These are phyloP conservation scores for Suhomyces ambrosiae DNA, from an alignment of 1,139 yeast species.

Conservation along the genomic window DNA sequence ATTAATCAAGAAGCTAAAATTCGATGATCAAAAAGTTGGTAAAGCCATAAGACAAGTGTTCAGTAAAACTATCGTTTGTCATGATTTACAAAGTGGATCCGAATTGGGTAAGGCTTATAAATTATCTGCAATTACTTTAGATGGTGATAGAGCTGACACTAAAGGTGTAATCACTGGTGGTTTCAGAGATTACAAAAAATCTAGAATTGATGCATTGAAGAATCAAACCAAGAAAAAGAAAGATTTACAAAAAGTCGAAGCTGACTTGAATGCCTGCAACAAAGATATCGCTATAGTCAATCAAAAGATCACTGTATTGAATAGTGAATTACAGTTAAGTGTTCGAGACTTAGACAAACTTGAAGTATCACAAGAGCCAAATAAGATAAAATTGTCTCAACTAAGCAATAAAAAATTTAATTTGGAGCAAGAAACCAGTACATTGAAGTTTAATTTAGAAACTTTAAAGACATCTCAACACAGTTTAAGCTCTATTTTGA, in stretches of 20 bases:
- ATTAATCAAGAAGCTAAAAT: slow-evolving; percentile 69
- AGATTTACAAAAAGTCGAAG: slow-evolving; percentile 44
- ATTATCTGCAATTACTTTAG: slow-evolving; percentile 80
- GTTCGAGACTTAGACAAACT: slow-evolving; percentile 40
- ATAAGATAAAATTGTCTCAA: slow-evolving; percentile 44
- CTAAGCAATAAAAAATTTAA: slow-evolving; percentile 43
- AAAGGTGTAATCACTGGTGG: slow-evolving; percentile 92
- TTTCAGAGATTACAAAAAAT: slow-evolving; percentile 66
- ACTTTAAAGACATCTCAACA: slow-evolving; percentile 28
- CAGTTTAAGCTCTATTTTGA: slow-evolving; percentile 31
- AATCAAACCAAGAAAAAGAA: slow-evolving; percentile 52
- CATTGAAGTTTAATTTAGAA: slow-evolving; percentile 26
- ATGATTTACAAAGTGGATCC: slow-evolving; percentile 67
- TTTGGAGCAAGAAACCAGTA: slow-evolving; percentile 43
- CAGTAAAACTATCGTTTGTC: slow-evolving; percentile 78
- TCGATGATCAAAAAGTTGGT: slow-evolving; percentile 50
- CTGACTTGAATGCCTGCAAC: slow-evolving; percentile 24
- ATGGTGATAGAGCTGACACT: slow-evolving; percentile 86
- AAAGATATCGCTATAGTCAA: slow-evolving; percentile 28
- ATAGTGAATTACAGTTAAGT: slow-evolving; percentile 49
- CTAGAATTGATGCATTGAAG: slow-evolving; percentile 72
- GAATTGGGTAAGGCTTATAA: slow-evolving; percentile 64
- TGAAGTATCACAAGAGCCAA: slow-evolving; percentile 45
- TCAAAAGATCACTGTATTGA: slow-evolving; percentile 30
- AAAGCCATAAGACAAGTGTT: slow-evolving; percentile 78